Conservation (phyloP, 352 stramenopile genomes). For the Thalassiosira exigua region DNA sequence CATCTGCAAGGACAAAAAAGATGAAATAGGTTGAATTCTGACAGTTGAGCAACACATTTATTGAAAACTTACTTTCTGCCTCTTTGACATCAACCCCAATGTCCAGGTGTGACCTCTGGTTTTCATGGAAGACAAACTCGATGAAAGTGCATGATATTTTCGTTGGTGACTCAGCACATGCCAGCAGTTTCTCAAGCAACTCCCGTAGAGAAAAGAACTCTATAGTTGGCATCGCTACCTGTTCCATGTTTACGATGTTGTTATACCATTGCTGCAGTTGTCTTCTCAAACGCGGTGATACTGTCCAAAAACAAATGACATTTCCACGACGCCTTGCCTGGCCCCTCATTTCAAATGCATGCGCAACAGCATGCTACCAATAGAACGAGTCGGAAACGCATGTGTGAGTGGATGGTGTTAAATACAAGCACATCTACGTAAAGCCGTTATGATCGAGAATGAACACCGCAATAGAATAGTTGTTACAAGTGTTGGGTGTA, state of each 20-base stretch:
- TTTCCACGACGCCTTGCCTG: constrained; percentile 2
- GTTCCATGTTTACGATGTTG: constrained; percentile 37
- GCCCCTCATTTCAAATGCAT: constrained; percentile 26
- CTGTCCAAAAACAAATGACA: constrained; percentile 55
- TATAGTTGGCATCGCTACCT: constrained; percentile 30
- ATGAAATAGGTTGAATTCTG: background rate
- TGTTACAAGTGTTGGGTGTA: too few relatives aligned
- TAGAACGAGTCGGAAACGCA: too few relatives aligned
- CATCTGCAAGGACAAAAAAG: constrained; percentile 33
- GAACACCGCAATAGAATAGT: constrained; percentile 17
- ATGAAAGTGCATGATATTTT: constrained; percentile 41
- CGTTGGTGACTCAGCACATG: background rate
- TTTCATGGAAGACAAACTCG: constrained; percentile 25
- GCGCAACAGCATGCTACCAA: constrained; percentile 36
- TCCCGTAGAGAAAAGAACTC: constrained; percentile 53
- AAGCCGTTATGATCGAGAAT: too few relatives aligned
- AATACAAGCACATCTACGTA: too few relatives aligned
- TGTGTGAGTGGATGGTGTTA: too few relatives aligned
- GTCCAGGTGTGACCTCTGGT: constrained; percentile 18
- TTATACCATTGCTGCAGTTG: constrained; percentile 45
- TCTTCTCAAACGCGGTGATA: constrained; percentile 47
- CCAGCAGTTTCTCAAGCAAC: constrained; percentile 32
- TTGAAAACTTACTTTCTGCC: constrained; percentile 32
- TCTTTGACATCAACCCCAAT: constrained; percentile 36
- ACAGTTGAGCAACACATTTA: too few relatives aligned